phyloP scores from a whole-genome alignment of 441 rosid genomes.

The Aleurites moluccanus region DNA sequence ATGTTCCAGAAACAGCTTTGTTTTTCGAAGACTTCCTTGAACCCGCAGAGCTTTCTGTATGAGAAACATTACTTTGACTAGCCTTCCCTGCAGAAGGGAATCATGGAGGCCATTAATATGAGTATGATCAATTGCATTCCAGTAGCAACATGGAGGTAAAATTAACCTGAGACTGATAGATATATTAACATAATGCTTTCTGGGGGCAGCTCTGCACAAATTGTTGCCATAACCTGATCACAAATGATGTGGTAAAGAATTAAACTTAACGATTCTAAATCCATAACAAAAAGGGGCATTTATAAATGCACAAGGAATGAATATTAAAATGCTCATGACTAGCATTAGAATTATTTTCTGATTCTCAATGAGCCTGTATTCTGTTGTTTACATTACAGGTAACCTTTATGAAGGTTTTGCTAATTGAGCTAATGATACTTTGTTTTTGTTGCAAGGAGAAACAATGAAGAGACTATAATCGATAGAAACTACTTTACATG shows the following conservation, averaged over 20 bases:
- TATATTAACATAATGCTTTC: conserved; percentile 80
- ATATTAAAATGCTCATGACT: background rate
- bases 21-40: conserved; percentile 60
- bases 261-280: conserved; percentile 2
- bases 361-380: background rate
- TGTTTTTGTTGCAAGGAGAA: conserved; percentile 4
- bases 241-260: conserved; percentile 14
- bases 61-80: conserved; percentile 39
- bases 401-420: background rate
- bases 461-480: background rate
- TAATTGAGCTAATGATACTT: conserved; percentile 3
- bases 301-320: background rate
- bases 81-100: conserved; percentile 55
- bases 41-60: conserved; percentile 52
- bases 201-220: conserved; percentile 82
- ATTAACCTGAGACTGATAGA: conserved; percentile 79
- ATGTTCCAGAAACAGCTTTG: conserved; percentile 47
- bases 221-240: conserved; percentile 81
- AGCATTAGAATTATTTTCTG: background rate
- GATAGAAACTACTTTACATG: background rate
- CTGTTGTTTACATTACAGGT: background rate
- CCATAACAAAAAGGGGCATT: background rate
- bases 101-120: conserved; percentile 27
- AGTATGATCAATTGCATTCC: conserved; percentile 12
- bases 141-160: conserved; percentile 24